These are phyloP conservation scores for Xylariaceae sp. DNA, from an alignment of 2,329 filamentous ascomycete species.

Conservation along the genomic window DNA sequence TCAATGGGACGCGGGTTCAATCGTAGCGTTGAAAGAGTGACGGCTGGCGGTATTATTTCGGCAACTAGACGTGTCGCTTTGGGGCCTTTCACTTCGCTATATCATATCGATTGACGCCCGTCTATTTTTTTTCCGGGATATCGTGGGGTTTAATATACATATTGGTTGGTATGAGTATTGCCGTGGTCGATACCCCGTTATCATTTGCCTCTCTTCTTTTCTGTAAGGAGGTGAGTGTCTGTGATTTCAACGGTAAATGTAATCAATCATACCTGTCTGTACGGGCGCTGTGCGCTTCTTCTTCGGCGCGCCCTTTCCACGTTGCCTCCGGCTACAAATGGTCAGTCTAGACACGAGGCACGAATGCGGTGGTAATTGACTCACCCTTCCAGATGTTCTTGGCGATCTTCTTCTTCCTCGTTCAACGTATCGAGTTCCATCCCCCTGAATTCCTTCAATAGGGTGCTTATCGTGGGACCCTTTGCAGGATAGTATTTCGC, in stretches of 20 bases:
- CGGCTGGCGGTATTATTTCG: background rate
- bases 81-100: background rate
- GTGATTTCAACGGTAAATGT: background rate
- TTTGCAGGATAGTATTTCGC: constrained; percentile 84
- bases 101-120: background rate
- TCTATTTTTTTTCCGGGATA: constrained; percentile 4
- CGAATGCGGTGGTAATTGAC: constrained; percentile 22
- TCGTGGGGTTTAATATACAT: constrained; percentile 9
- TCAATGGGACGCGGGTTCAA: background rate
- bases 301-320: constrained; percentile 83
- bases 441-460: constrained; percentile 66
- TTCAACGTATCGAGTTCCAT: constrained; percentile 68
- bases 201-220: constrained; percentile 13
- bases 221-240: constrained; percentile 5
- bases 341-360: constrained; percentile 27
- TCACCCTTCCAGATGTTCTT: constrained; percentile 66
- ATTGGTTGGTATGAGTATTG: constrained; percentile 9
- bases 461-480: constrained; percentile 52
- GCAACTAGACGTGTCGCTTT: background rate
- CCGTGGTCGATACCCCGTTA: background rate
- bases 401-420: constrained; percentile 70
- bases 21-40: background rate
- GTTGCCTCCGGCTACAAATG: constrained; percentile 56
- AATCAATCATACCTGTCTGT: constrained; percentile 15
- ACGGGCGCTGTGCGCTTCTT: constrained; percentile 62